Percentiles rank a stretch among this genome's conserved stretches.
Evolutionary conservation across 345 rosid species (phyloP).

Genomic region (Pugionium cornutum): DNA sequence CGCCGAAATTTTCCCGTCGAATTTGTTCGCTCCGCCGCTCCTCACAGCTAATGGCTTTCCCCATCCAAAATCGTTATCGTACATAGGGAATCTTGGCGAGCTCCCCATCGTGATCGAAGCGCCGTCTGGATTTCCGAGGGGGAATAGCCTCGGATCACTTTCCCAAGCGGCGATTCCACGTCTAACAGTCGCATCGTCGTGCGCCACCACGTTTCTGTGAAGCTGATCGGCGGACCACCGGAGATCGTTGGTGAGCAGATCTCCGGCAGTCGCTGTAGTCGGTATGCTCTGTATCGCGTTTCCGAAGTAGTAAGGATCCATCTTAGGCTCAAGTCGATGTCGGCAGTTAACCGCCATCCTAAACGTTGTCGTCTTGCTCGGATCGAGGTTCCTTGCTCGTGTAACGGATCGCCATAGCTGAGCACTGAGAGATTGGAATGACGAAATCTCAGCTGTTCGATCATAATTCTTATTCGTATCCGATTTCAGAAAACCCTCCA

Average conservation of each 20-base stretch:
- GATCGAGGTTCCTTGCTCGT: slow-evolving; percentile 67
- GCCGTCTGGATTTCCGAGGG: slow-evolving; percentile 87
- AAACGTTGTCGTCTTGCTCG: slow-evolving; percentile 67
- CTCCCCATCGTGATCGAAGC: slow-evolving; percentile 98
- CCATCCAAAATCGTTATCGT: slow-evolving; percentile 95
- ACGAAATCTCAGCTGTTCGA: slow-evolving; percentile 70
- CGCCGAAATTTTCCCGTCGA: slow-evolving; percentile 94
- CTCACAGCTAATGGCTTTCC: slow-evolving; percentile 85
- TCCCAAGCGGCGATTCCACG: slow-evolving; percentile 75
- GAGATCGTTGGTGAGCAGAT: slow-evolving; percentile 60
- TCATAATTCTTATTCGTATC: slow-evolving; percentile 21
- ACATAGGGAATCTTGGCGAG: slow-evolving; percentile 98
- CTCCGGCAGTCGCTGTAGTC: slow-evolving; percentile 54
- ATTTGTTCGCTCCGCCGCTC: slow-evolving; percentile 91
- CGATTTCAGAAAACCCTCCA: slow-evolving; percentile 22
- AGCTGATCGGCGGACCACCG: slow-evolving; percentile 65
- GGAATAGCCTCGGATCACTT: slow-evolving; percentile 74
- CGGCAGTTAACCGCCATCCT: slow-evolving; percentile 97
- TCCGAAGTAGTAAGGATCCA: slow-evolving; percentile 78
- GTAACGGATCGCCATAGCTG: slow-evolving; percentile 90
- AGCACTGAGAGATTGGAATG: slow-evolving; percentile 85
- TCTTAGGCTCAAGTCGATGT: slow-evolving; percentile 74
- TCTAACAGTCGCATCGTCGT: slow-evolving; percentile 65
- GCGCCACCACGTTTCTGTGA: slow-evolving; percentile 78
- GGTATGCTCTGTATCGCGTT: slow-evolving; percentile 97